Evolutionary conservation across 345 rosid species (phyloP).

Genomic region (Anastatica hierochuntica): DNA sequence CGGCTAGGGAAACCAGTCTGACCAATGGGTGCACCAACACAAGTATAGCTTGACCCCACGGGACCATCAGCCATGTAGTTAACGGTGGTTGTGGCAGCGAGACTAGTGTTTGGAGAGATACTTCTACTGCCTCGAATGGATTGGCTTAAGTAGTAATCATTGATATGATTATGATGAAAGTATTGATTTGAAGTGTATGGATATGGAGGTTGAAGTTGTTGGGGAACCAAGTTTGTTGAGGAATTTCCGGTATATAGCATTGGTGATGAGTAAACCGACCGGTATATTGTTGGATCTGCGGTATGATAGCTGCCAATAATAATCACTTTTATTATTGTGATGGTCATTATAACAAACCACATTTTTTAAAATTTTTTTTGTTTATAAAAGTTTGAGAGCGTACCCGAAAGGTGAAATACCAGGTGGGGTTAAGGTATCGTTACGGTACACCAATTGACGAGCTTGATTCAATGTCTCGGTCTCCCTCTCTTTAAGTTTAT

Average conservation of each 20-base stretch:
- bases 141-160: slow-evolving; percentile 72
- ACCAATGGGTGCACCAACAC: slow-evolving; percentile 70
- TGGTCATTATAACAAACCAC: neutral
- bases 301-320: slow-evolving; percentile 39
- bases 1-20: slow-evolving; percentile 29
- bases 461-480: slow-evolving; percentile 96
- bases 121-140: slow-evolving; percentile 34
- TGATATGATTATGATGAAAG: slow-evolving; percentile 29
- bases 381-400: neutral
- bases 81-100: slow-evolving; percentile 25
- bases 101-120: slow-evolving; percentile 30
- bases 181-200: slow-evolving; percentile 44
- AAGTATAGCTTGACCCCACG: slow-evolving; percentile 38
- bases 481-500: slow-evolving; percentile 65
- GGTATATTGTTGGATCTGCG: slow-evolving; percentile 46
- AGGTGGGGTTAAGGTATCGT: slow-evolving; percentile 54
- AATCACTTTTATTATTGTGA: neutral
- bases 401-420: slow-evolving; percentile 43
- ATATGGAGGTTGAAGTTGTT: slow-evolving; percentile 31
- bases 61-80: slow-evolving; percentile 24
- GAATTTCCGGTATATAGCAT: slow-evolving; percentile 46
- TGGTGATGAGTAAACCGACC: slow-evolving; percentile 54
- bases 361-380: neutral
- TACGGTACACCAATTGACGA: slow-evolving; percentile 88
- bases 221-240: slow-evolving; percentile 33